Evolutionary conservation across 163 green algal genomes (phyloP), one percentile per base, ranked within the genome.

Genomic region (Scenedesmus sp.): DNA sequence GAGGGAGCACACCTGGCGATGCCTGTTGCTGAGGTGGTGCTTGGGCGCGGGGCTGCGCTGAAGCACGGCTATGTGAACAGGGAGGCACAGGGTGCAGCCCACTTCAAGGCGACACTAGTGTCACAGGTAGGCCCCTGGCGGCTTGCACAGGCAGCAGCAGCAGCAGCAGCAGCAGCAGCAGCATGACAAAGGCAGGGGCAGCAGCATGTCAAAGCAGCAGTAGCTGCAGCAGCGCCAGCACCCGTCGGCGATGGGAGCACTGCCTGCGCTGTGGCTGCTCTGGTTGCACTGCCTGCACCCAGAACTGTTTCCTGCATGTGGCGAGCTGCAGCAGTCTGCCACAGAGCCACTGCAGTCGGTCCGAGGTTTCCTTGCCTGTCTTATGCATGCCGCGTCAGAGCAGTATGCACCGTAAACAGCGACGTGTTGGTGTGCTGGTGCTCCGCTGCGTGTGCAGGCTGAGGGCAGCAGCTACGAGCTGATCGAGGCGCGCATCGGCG

Each of bases 71-170:
- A 95, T 56, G 87, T 95, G 72, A 89, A 95, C 89, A 78, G 96
- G 18, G 96, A 98, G 59, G 83, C 79, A 0, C 24, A n/a, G 15
- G 93, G 76, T n/a, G 93, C 93, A 3, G 92, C 90, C 33, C 96
- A 99, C 95, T 94, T 97, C 81, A 98, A 98, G 91, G 86, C 88
- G 51, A 99, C 97, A 9, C 80, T 97, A 53, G 93, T 97, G 26
- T 61, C 72, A 15, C 96, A 97, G 93, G 91, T 91, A 10, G 65
- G 86, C n/a, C 10, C 51, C 22, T 51, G 5, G 10, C 13, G 26
- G 87, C 40, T 40, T 78, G 35, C 94, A 68, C 93, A 16, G 73
- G 86, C 46, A 97, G 93, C 90, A 91, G 33, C 37, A 30, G 53
- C 13, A 68, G 53, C 53, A 68, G 16, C 53, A 26, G 15, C 15